A percentile compares a stretch with the other conserved stretches of the same genome.
These are phyloP conservation scores for Vickermania spadyakhi DNA, from an alignment of 208 protist genomes.

Conservation along the genomic window DNA sequence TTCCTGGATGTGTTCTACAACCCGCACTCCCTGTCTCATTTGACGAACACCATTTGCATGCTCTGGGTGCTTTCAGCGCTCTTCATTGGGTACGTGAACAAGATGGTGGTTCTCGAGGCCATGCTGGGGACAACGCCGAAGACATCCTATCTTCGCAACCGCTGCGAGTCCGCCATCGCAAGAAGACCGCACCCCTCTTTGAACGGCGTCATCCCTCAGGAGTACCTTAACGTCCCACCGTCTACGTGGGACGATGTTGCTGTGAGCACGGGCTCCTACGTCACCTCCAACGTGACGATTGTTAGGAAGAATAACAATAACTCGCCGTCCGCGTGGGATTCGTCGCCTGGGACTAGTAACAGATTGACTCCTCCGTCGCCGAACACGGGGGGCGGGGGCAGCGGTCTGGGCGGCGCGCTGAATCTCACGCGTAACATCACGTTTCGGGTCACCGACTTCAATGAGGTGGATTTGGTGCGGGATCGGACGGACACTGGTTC, in stretches of 20 bases:
- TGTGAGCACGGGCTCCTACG: not conserved
- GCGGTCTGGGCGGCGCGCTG: not conserved
- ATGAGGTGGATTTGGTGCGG: not conserved
- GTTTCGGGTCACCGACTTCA: not conserved
- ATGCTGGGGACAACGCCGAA: slow-evolving; percentile 1
- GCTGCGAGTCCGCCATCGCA: slow-evolving; percentile 10
- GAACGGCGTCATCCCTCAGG: not conserved
- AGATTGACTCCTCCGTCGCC: not conserved
- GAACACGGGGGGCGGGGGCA: not conserved
- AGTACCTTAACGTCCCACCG: not conserved
- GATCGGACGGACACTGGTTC: slow-evolving; percentile 11
- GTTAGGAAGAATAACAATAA: not conserved
- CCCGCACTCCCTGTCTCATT: slow-evolving; percentile 3
- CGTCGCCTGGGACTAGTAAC: not conserved
- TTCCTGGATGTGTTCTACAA: slow-evolving; percentile 21
- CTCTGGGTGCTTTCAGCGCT: slow-evolving; percentile 42
- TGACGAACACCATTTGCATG: slow-evolving; percentile 25
- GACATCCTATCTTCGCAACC: slow-evolving; percentile 14
- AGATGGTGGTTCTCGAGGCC: slow-evolving; percentile 5
- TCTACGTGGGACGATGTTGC: not conserved
- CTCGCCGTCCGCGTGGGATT: not conserved
- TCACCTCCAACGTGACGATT: not conserved
- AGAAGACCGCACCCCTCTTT: slow-evolving; percentile 1
- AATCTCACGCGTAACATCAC: not conserved
- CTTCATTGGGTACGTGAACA: slow-evolving; percentile 36